A percentile compares a stretch with the other conserved stretches of the same genome.
These are phyloP conservation scores for Cryoendolithus antarcticus DNA, from an alignment of 2,329 filamentous ascomycete species.

Conservation along the genomic window DNA sequence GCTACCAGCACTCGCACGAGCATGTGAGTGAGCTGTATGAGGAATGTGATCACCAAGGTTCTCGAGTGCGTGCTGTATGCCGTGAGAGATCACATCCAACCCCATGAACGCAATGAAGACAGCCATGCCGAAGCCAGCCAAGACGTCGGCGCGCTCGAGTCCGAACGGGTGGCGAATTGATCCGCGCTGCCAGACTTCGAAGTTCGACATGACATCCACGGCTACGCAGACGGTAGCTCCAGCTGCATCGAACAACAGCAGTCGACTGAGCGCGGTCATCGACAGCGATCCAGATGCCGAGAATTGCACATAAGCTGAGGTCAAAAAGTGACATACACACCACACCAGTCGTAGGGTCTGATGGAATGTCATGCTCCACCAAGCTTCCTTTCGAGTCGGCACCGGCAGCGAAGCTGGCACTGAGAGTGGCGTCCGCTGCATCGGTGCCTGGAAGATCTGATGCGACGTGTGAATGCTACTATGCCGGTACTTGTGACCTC, in stretches of 20 bases:
- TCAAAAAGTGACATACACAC: conserved; percentile 76
- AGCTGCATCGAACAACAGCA: conserved; percentile 90
- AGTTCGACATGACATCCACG: conserved; percentile 89
- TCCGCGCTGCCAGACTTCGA: conserved; percentile 91
- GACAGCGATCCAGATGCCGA: conserved; percentile 75
- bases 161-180: conserved; percentile 86
- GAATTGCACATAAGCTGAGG: conserved; percentile 77
- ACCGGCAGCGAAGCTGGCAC: conserved; percentile 86
- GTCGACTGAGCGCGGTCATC: conserved; percentile 84
- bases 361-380: conserved; percentile 77
- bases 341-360: conserved; percentile 75
- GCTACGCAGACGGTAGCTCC: conserved; percentile 83
- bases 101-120: conserved; percentile 96
- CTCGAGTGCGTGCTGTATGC: conserved; percentile 85
- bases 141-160: conserved; percentile 80
- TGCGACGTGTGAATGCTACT: conserved; percentile 71
- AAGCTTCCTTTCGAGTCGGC: conserved; percentile 77
- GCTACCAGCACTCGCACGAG: conserved; percentile 56
- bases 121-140: conserved; percentile 94
- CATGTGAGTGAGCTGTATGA: conserved; percentile 45
- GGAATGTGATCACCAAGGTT: conserved; percentile 55
- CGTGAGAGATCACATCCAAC: conserved; percentile 87
- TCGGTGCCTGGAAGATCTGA: conserved; percentile 79
- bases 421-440: conserved; percentile 73
- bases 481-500: conserved; percentile 96